Evolutionary conservation across 1,284 basidiomycete species (phyloP), one percentile per base, ranked within the genome.

Genomic region (Kalmanozyma brasiliensis): DNA sequence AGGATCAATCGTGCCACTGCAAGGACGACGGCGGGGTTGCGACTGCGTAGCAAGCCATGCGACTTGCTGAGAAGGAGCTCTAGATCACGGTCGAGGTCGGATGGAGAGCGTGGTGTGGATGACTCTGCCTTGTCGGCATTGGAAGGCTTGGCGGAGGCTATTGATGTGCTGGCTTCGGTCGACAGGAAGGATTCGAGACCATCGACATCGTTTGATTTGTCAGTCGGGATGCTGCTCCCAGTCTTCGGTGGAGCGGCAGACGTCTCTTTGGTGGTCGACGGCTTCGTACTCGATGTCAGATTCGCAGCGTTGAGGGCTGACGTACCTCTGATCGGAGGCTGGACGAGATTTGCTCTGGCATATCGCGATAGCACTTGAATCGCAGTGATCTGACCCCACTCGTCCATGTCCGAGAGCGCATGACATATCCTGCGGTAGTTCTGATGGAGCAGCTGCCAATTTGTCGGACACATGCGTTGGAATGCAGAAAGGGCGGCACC

Each of bases 371-470:
- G 86, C 9, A 97, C 86, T 34, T 90, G 87, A 51, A 96, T 84
- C 8, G 94, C 84, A 38, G 90, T 87, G 5, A 91, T 87, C 82
- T 98, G 96, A 0, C 92, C 93, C 95, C 95, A 98, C 81, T 96
- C 94, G 77, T 98, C 95, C 16, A 91, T 90, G 75, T 99, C 94
- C 29, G 92, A 86, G 1, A 98, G 84, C 14, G 91, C 86, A 41
- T 87, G 87, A 79, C 93, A 97, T 42, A 95, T 85, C 40, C 91
- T 88, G 24, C 94, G 87, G 77, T 91, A 98, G 77, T 95, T 91
- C 22, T 87, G 87, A 79, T 98, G 96, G 0, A 98, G 83, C 7
- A 97, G 87, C 76, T 95, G 91, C 26, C 75, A 80, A 5, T 65
- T 43, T 4, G 65, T 47, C 5, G 68, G 66, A 32, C 71, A 74